Base-by-base conservation (phyloP, 805 yeast species). In the Myxozyma monticola region DNA sequence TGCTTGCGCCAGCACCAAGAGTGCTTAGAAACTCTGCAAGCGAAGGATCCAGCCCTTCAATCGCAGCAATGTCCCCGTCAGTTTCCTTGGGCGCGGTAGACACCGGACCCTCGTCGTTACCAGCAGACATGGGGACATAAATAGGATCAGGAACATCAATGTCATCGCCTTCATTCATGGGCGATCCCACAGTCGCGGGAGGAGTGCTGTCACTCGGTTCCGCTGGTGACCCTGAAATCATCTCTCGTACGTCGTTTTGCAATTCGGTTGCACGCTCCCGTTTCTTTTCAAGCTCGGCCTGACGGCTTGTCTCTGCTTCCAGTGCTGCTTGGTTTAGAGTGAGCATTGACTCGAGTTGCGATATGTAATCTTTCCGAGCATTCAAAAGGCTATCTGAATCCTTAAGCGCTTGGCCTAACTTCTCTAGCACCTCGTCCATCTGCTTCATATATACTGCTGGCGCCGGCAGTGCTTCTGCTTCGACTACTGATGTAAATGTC, bases 401-500 rank as follows among this genome's bases (percentile, higher is more conserved):
- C 10, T 48, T 45, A 12, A 54, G 45, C 21, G 66, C 66, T 20
- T 58, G 57, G 17, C 62, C 55, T 22, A 62, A 53, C 40, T 62
- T 56, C 5, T 46, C 47, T 18, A 64, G 43, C 18, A 64, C 60
- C 14, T 44, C 49, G 31, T 61, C 63, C 3, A 63, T 56, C 33
- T 61, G 60, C 4, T 58, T 59, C 5, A 69, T 49, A 26, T 62
- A 65, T 43, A 53, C 65, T 26, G 69, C 48, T 18, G 71, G 68
- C 8, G 73, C 68, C 15, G 74, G 72, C 9, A 67, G 47, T 2
- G 57, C 53, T n/a, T 60, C 66, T 33, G 60, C 52, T 12, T 63
- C 68, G 20, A 60, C 54, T 7, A 58, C 39, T 3, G 55, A 39
- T 15, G 52, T 30, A 29, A 54, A 61, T 7, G 42, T 42, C 14